phyloP scores from a whole-genome alignment of 495 filamentous ascomycete genomes.

The Corynascus novoguineensis region DNA sequence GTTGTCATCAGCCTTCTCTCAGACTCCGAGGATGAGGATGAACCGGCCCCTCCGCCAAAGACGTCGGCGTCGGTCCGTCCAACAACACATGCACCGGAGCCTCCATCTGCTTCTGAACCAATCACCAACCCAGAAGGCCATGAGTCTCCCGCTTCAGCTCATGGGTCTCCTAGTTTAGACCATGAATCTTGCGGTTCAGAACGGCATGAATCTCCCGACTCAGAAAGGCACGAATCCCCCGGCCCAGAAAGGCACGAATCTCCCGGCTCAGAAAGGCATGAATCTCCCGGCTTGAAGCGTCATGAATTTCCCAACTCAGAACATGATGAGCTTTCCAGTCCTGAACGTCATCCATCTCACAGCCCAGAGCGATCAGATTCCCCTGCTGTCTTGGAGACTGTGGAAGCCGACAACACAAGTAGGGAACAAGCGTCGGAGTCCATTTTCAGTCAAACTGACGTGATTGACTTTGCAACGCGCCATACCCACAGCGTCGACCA shows the following conservation, averaged over 20 bases:
- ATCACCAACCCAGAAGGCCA: neutral
- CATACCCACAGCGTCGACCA: neutral
- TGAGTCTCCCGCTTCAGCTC: too few relatives aligned
- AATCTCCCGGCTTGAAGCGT: too few relatives aligned
- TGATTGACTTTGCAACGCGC: slow-evolving; percentile 19
- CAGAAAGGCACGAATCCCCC: too few relatives aligned
- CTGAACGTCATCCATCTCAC: too few relatives aligned
- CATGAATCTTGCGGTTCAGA: too few relatives aligned
- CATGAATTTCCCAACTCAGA: too few relatives aligned
- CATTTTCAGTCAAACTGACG: slow-evolving; percentile 10
- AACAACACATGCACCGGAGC: neutral
- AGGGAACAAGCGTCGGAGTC: neutral
- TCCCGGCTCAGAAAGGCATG: too few relatives aligned
- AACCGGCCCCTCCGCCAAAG: slow-evolving; percentile 11
- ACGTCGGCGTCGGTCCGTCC: neutral
- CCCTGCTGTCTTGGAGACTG: neutral
- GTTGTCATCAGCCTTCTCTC: slow-evolving; percentile 37
- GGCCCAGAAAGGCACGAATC: too few relatives aligned
- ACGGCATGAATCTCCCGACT: too few relatives aligned
- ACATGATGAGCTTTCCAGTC: too few relatives aligned
- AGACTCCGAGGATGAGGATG: slow-evolving; percentile 34
- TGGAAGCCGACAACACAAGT: neutral
- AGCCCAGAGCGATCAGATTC: too few relatives aligned
- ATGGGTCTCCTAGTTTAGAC: too few relatives aligned
- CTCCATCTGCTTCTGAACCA: neutral